These are phyloP conservation scores for Apiospora malaysiana DNA, from an alignment of 2,329 filamentous ascomycete genomes.

Conservation along the genomic window DNA sequence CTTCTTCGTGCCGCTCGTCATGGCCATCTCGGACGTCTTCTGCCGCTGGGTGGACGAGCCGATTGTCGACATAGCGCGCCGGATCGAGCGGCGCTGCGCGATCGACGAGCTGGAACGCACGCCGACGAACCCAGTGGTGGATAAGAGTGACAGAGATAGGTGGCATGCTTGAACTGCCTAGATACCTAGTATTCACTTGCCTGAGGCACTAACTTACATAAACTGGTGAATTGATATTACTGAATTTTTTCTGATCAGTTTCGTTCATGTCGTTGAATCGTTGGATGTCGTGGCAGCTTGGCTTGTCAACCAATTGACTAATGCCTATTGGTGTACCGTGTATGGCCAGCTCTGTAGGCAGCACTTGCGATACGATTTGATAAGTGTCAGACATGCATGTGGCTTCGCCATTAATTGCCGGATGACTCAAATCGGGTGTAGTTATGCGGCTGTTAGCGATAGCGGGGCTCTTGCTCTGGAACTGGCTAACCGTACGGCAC, in stretches of 20 bases:
- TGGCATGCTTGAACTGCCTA: constrained; percentile 3
- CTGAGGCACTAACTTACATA: too few species aligned
- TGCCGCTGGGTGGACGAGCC: constrained; percentile 62
- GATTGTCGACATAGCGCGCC: constrained; percentile 61
- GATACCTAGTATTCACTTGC: not conserved
- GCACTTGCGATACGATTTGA: not conserved
- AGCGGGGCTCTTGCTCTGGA: not conserved
- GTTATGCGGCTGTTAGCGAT: constrained; percentile 1
- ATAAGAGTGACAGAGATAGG: not conserved
- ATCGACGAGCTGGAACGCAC: not conserved
- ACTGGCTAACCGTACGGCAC: not conserved
- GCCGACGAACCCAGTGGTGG: not conserved
- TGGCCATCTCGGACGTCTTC: constrained; percentile 64
- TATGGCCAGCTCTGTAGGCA: not conserved
- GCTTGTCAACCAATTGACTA: not conserved
- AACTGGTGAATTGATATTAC: not conserved
- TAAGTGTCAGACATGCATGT: not conserved
- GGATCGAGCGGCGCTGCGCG: constrained; percentile 49
- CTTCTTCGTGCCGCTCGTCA: constrained; percentile 55
- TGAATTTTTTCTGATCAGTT: too few species aligned
- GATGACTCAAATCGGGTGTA: constrained; percentile 9
- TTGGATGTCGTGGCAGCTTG: not conserved
- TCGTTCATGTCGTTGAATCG: too few species aligned
- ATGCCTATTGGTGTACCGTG: not conserved
- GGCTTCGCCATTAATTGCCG: constrained; percentile 2